phyloP scores from a whole-genome alignment of 768 basidiomycete genomes.

The Suillus brevipes region DNA sequence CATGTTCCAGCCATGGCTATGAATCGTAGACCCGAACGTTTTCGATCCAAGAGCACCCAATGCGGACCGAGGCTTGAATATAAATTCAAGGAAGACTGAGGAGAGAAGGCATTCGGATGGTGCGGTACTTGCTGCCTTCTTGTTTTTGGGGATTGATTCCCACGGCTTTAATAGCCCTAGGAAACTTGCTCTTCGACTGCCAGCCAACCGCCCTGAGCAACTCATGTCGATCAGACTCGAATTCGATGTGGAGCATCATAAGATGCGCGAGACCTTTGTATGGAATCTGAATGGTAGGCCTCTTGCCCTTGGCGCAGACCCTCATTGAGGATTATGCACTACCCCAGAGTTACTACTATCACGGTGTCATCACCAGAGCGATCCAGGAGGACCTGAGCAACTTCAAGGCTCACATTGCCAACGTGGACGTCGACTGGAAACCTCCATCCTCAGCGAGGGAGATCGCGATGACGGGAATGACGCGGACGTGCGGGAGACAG shows the following conservation, averaged over 20 bases:
- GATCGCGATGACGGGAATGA: slow-evolving; percentile 22
- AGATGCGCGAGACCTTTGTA: slow-evolving; percentile 93
- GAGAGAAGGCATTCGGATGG: slow-evolving; percentile 76
- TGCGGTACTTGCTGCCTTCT: slow-evolving; percentile 43
- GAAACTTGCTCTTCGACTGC: slow-evolving; percentile 51
- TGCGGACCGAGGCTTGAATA: slow-evolving; percentile 22
- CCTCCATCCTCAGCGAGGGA: slow-evolving; percentile 21
- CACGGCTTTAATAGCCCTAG: slow-evolving; percentile 49
- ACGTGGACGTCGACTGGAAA: slow-evolving; percentile 48
- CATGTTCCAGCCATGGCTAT: slow-evolving; percentile 33
- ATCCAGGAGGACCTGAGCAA: slow-evolving; percentile 90
- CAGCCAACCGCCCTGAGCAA: slow-evolving; percentile 64
- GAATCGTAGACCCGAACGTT: slow-evolving; percentile 35
- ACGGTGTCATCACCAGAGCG: slow-evolving; percentile 67
- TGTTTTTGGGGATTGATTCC: slow-evolving; percentile 9
- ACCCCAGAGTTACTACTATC: slow-evolving; percentile 60
- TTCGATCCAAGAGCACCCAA: slow-evolving; percentile 56
- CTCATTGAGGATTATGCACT: slow-evolving; percentile 90
- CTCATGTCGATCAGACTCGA: slow-evolving; percentile 96
- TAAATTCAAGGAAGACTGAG: slow-evolving; percentile 49
- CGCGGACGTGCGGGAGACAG: slow-evolving; percentile 16
- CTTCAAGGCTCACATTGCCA: slow-evolving; percentile 65
- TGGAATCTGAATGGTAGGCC: slow-evolving; percentile 92
- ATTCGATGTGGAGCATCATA: slow-evolving; percentile 91
- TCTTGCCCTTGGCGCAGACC: slow-evolving; percentile 55